A percentile compares a stretch with the other conserved stretches of the same genome.
Evolutionary conservation across 1,284 basidiomycete species (phyloP).

Genomic region (Ceratobasidium sp.): DNA sequence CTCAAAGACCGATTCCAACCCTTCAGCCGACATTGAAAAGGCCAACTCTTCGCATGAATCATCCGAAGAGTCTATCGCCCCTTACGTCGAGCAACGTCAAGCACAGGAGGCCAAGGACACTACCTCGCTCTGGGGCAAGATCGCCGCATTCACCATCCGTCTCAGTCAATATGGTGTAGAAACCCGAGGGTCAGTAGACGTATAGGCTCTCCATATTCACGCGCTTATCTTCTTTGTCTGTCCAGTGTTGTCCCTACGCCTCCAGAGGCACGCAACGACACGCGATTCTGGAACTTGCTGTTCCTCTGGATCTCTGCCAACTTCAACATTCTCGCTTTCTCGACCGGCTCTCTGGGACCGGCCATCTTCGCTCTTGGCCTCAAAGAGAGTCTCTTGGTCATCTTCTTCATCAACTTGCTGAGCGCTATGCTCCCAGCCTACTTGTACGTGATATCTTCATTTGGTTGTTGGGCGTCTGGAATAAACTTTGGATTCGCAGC

Average conservation of each 20-base stretch:
- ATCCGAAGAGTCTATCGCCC: conserved; percentile 10
- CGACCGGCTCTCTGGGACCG: conserved; percentile 51
- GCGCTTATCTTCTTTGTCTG: background rate
- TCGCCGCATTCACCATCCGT: conserved; percentile 32
- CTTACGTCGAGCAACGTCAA: conserved; percentile 33
- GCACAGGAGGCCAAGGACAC: conserved; percentile 29
- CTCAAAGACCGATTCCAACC: background rate
- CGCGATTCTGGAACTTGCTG: conserved; percentile 72
- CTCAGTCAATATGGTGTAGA: conserved; percentile 31
- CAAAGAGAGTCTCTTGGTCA: conserved; percentile 49
- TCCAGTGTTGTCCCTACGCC: conserved; percentile 56
- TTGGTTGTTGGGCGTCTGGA: background rate
- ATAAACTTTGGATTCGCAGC: conserved; percentile 46
- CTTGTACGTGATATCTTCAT: conserved; percentile 42
- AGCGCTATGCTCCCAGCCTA: conserved; percentile 47
- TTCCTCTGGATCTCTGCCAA: conserved; percentile 59
- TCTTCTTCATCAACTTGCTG: conserved; percentile 53
- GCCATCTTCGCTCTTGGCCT: conserved; percentile 48
- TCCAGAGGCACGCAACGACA: conserved; percentile 62
- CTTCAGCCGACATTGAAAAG: conserved; percentile 23
- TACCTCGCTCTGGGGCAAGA: conserved; percentile 24
- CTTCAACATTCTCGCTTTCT: conserved; percentile 49
- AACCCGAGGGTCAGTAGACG: conserved; percentile 24
- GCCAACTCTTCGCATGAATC: conserved; percentile 1
- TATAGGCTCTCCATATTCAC: background rate